Evolutionary conservation across 164 flowering plant genomes (phyloP).

Genomic region (Annona cherimola): DNA sequence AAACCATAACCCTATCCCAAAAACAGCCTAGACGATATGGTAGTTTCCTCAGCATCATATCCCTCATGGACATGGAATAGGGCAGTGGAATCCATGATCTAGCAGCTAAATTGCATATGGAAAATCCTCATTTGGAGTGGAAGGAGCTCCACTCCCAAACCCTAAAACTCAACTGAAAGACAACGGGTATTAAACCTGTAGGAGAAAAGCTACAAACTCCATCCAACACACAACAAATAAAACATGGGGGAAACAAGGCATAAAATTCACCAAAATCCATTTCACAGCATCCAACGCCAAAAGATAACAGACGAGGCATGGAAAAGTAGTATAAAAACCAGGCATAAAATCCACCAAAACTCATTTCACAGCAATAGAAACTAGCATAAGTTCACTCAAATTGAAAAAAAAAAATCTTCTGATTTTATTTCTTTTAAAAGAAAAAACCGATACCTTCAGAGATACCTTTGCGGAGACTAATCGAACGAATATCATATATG

Average conservation of each 20-base stretch:
- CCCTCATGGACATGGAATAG: constrained; percentile 10
- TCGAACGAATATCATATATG: too few relatives aligned
- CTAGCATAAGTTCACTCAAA: too few relatives aligned
- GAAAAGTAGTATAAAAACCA: too few relatives aligned
- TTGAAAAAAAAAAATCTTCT: too few relatives aligned
- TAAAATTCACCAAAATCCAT: not conserved
- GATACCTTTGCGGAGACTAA: too few relatives aligned
- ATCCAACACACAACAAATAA: not conserved
- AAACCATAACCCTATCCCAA: constrained; percentile 30
- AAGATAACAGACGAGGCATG: too few relatives aligned
- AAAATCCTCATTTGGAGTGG: constrained; percentile 14
- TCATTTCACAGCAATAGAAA: too few relatives aligned
- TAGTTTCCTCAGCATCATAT: not conserved
- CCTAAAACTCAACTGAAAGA: not conserved
- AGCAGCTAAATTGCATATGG: constrained; percentile 21
- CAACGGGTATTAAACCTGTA: not conserved
- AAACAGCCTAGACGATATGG: not conserved
- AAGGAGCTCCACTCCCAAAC: constrained; percentile 22
- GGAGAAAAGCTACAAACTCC: not conserved
- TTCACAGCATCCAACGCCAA: too few relatives aligned
- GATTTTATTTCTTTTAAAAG: too few relatives aligned
- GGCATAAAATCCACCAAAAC: too few relatives aligned
- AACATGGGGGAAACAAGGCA: not conserved
- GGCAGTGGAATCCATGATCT: constrained; percentile 27
- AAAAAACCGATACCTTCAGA: too few relatives aligned